Evolutionary conservation across 2,329 filamentous ascomycete species (phyloP).

Genomic region (Aspergillus amoenus): DNA sequence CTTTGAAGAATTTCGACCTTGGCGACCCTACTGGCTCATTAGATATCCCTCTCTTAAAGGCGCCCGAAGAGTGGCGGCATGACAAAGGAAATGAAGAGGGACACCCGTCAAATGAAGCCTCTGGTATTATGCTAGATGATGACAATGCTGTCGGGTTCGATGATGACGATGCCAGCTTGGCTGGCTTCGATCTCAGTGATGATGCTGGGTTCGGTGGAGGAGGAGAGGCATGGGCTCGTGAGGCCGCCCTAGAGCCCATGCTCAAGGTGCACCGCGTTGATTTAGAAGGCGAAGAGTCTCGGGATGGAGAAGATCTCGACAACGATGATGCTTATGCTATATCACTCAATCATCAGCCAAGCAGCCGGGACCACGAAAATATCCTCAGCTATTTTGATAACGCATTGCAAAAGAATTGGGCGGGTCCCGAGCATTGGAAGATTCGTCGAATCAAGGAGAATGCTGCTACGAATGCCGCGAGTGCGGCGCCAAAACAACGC

Average conservation of each 20-base stretch:
- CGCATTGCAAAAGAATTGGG: slow-evolving; percentile 95
- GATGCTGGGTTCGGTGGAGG: slow-evolving; percentile 91
- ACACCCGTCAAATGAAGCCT: slow-evolving; percentile 63
- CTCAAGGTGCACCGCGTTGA: slow-evolving; percentile 68
- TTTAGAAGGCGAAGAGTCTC: slow-evolving; percentile 54
- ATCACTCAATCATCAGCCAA: slow-evolving; percentile 70
- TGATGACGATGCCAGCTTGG: slow-evolving; percentile 70
- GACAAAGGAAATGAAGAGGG: slow-evolving; percentile 60
- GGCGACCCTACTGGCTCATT: slow-evolving; percentile 81
- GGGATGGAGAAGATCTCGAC: slow-evolving; percentile 58
- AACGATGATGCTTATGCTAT: slow-evolving; percentile 74
- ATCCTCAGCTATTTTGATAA: slow-evolving; percentile 98
- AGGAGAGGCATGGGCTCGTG: slow-evolving; percentile 90
- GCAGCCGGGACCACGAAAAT: slow-evolving; percentile 76
- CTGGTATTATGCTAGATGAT: slow-evolving; percentile 81
- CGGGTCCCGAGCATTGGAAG: slow-evolving; percentile 97
- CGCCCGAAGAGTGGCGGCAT: slow-evolving; percentile 78
- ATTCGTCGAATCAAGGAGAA: slow-evolving; percentile 89
- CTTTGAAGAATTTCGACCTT: slow-evolving; percentile 88
- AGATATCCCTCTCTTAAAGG: slow-evolving; percentile 89
- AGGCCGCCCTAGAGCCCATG: slow-evolving; percentile 83
- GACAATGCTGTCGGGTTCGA: slow-evolving; percentile 82
- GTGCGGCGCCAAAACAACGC: slow-evolving; percentile 57
- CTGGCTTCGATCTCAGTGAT: slow-evolving; percentile 65
- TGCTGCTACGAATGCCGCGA: slow-evolving; percentile 51